phyloP scores from a whole-genome alignment of 176 grass and related monocot species.

The Aegilops sharonensis region DNA sequence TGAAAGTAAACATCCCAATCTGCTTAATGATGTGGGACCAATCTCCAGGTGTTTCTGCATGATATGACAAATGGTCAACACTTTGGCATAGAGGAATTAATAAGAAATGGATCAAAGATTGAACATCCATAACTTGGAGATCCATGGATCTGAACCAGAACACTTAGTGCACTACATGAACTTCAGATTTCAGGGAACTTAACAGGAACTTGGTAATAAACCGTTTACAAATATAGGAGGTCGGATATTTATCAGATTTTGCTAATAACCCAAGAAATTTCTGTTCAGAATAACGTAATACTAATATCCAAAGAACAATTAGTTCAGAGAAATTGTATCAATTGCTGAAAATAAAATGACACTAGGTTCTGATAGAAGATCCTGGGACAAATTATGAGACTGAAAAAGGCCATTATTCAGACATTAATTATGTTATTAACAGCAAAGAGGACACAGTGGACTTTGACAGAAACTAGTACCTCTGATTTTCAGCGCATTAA shows the following conservation, averaged over 20 bases:
- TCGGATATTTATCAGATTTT: too few species aligned
- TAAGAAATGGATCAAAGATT: background rate
- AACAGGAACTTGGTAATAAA: conserved; percentile 3
- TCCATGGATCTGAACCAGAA: background rate
- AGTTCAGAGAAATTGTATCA: background rate
- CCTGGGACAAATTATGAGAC: background rate
- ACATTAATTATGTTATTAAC: conserved; percentile 16
- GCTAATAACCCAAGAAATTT: too few species aligned
- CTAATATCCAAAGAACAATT: background rate
- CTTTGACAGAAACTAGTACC: conserved; percentile 47
- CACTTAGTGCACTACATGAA: background rate
- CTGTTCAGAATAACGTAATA: background rate
- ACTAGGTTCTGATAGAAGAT: conserved; percentile 3
- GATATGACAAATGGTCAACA: conserved; percentile 14
- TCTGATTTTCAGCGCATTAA: conserved; percentile 72
- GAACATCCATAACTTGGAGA: background rate
- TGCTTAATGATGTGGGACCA: conserved; percentile 99
- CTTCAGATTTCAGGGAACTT: background rate
- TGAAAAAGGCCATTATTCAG: background rate
- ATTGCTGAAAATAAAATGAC: background rate
- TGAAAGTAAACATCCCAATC: conserved; percentile 99
- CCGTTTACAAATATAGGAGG: too few species aligned
- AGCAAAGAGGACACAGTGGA: conserved; percentile 23
- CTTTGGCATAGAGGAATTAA: background rate
- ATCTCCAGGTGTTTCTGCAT: conserved; percentile 89